phyloP scores from a whole-genome alignment of 1,139 yeast species.

The Spencermartinsiella ligniputridi region DNA sequence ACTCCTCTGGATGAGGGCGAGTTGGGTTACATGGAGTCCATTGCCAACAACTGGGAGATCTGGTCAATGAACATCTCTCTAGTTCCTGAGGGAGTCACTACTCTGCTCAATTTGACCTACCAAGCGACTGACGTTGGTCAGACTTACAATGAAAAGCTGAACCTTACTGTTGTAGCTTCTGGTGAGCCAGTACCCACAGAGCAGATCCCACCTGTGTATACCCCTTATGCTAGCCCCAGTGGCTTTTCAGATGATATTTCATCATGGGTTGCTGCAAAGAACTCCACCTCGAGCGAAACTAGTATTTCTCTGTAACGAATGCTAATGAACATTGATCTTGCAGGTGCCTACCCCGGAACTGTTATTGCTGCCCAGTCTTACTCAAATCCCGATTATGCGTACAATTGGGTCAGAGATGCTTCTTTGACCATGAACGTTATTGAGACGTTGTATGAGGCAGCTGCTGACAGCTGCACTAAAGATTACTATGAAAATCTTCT shows the following conservation, averaged over 20 bases:
- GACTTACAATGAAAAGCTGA: not conserved
- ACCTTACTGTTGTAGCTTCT: not conserved
- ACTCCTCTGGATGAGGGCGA: too few species aligned
- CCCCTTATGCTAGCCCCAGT: conserved; percentile 3
- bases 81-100: too few species aligned
- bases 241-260: conserved; percentile 7
- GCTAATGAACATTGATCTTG: conserved; percentile 19
- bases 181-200: not conserved
- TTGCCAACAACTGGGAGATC: too few species aligned
- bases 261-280: not conserved
- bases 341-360: conserved; percentile 57
- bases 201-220: not conserved
- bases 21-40: too few species aligned
- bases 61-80: too few species aligned
- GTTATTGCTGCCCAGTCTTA: conserved; percentile 82
- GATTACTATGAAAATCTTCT: conserved; percentile 1
- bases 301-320: not conserved
- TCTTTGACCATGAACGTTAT: conserved; percentile 81
- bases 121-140: not conserved
- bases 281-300: not conserved
- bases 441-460: too few species aligned
- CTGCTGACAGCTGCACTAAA: conserved; percentile 2
- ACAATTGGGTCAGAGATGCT: conserved; percentile 88
- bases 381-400: conserved; percentile 67
- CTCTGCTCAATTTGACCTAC: not conserved